phyloP scores from a whole-genome alignment of 768 basidiomycete genomes.

The Floccularia luteovirens region DNA sequence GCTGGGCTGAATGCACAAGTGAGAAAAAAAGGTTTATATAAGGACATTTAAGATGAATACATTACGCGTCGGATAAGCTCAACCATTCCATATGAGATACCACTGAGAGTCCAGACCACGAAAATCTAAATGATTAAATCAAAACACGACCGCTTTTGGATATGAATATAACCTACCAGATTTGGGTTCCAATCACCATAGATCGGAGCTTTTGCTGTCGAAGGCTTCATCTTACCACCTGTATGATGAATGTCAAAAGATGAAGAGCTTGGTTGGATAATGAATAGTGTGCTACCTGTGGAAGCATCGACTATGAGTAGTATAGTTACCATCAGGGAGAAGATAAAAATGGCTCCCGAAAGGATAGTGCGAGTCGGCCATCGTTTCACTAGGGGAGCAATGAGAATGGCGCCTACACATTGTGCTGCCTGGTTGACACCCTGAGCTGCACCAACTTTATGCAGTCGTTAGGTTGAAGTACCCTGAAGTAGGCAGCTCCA shows the following conservation, averaged over 20 bases:
- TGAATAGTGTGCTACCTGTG: constrained; percentile 12
- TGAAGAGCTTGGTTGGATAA: neutral
- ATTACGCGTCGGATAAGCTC: constrained; percentile 26
- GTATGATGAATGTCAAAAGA: neutral
- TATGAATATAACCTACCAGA: constrained; percentile 10
- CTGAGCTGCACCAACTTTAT: constrained; percentile 19
- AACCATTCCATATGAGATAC: constrained; percentile 25
- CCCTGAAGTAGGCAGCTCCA: neutral
- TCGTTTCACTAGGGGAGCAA: constrained; percentile 21
- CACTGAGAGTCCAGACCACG: constrained; percentile 23
- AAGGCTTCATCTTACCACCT: constrained; percentile 20
- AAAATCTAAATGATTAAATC: constrained; percentile 16
- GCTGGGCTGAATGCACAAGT: constrained; percentile 13
- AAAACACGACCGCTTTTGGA: neutral
- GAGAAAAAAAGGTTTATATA: neutral
- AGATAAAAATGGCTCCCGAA: constrained; percentile 15
- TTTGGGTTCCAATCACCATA: constrained; percentile 22
- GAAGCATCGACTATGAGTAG: constrained; percentile 22
- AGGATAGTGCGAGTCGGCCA: constrained; percentile 23
- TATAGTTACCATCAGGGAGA: constrained; percentile 20
- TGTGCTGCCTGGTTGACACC: constrained; percentile 25
- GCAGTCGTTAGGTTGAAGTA: neutral
- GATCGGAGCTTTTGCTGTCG: constrained; percentile 7
- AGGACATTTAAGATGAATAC: constrained; percentile 7
- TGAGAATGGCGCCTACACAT: constrained; percentile 24